Conservation (phyloP, 768 basidiomycete genomes). For the Brasilioporus rufonigricans region DNA sequence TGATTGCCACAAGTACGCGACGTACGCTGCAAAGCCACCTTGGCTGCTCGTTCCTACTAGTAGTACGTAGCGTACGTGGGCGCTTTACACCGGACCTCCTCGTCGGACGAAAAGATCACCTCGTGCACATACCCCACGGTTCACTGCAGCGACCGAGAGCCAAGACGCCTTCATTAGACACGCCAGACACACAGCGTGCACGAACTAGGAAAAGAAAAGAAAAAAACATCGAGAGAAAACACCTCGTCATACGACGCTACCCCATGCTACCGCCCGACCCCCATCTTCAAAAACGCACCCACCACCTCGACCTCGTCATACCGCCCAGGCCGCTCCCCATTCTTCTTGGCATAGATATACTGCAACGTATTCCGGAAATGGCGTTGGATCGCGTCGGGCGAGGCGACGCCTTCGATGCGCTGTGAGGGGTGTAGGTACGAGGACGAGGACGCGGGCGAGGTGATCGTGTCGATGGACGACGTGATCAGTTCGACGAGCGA, state of each 20-base stretch:
- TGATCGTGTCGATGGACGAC: slow-evolving; percentile 88
- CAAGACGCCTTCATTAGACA: too few relatives aligned
- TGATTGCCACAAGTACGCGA: too few relatives aligned
- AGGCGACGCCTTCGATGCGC: slow-evolving; percentile 88
- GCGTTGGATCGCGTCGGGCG: slow-evolving; percentile 88
- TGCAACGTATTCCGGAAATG: slow-evolving; percentile 91
- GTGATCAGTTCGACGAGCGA: slow-evolving; percentile 95
- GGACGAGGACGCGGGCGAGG: slow-evolving; percentile 47
- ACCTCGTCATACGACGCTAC: too few relatives aligned
- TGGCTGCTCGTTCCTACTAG: too few relatives aligned
- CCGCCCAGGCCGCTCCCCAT: slow-evolving; percentile 34
- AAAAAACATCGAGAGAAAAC: too few relatives aligned
- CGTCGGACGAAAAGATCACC: too few relatives aligned
- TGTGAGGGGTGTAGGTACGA: slow-evolving; percentile 83
- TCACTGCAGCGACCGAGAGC: too few relatives aligned
- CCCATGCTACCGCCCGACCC: slow-evolving; percentile 59
- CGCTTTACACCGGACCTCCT: too few relatives aligned
- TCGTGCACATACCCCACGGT: too few relatives aligned
- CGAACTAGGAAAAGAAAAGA: neutral
- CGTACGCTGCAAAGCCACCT: too few relatives aligned
- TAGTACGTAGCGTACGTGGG: too few relatives aligned
- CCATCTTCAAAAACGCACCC: slow-evolving; percentile 89
- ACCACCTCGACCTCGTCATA: slow-evolving; percentile 91
- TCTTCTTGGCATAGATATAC: slow-evolving; percentile 80
- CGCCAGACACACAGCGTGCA: too few relatives aligned